Base-by-base conservation (phyloP, 164 flowering plant species). In the Santalum album region DNA sequence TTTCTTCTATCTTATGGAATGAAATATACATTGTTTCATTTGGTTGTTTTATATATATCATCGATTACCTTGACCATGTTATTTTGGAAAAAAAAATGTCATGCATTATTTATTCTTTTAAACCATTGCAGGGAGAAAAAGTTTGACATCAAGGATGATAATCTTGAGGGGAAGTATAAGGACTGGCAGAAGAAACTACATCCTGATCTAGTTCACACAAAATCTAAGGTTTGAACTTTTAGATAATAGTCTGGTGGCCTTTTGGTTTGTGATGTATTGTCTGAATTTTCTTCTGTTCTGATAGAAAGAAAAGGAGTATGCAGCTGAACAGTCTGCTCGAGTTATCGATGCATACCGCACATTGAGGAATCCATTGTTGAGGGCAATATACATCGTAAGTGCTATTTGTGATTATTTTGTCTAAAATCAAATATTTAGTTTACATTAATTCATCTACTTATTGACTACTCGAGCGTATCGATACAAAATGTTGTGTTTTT, bases 131-230 rank as follows among this genome's bases (percentile, higher is more conserved):
- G 96, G 73, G 91, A 83, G 57, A 82, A 62, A 64, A 72, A 55
- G 45, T 87, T 69, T 67, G 86, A 69, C 1, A 63, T 85, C 43
- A 74, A 77, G 53, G 84, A 47, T 50, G 69, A 49, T 0, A 66
- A 67, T 67, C 75, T 92, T 32, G 96, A 85, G 61, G 68, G 81
- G 20, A 89, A 79, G 72, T 92, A 87, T 73, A 89, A 92, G 66
- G 79, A 74, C 46, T 89, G 96, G 99, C 99, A 89, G 68, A 92
- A 92, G 76, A 89, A 85, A 65, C 58, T 92, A 58, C 98, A 92
- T 65, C 98, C 98, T 72, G 98, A 92, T 82, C 64, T 92, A 39
- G 96, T 92, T 49, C 96, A 92, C 69, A 59, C 91, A 17, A 89
- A 92, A 63, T 86, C 98, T 20, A 73, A 86, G 94, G 98, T 87